Evolutionary conservation across 2,329 filamentous ascomycete species (phyloP), one percentile per base, ranked within the genome.

Genomic region (Xylariaceae sp.): DNA sequence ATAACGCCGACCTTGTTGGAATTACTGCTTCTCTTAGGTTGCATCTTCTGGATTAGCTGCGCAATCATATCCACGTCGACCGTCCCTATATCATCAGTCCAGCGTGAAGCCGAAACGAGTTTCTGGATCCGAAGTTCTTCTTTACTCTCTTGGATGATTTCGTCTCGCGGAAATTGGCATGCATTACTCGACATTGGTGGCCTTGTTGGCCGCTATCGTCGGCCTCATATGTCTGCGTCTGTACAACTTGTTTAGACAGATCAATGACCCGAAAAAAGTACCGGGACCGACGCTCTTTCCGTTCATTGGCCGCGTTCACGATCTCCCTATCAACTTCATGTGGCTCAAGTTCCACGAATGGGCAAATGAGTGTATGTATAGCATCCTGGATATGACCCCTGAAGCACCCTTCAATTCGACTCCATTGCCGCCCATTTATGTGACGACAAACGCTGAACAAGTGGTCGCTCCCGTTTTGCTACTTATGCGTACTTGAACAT

Each of bases 291-390:
- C 63, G 10, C 68, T 72, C 45, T 51, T 74, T 15, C 73, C 73
- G 0, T 74, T 70, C 53, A 54, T 75, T n/a, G 73, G 73, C 10
- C 70, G 73, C 1, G 72, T 80, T 56, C 77, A 80, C 62, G 77
- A 80, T 59, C 69, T 80, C 9, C 78, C 78, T 1, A 78, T 78
- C 64, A 62, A 77, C 44, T 75, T 72, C 66, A 79, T 78, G 76
- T 83, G 80, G 80, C 66, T 82, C 62, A 82, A 82, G 72, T 80
- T 82, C 67, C 71, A 75, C 55, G 73, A 74, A 53, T 75, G 73
- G 73, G 69, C 67, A 0, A 69, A 72, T 18, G 56, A 65, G 51
- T 71, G 62, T 64, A 60, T 10, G 62, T 58, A 49, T 11, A 13
- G 17, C 34, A 48, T 6, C 13, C 1, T 34, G 4, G 44, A 51